Percentiles rank a stretch among this genome's conserved stretches.
phyloP scores from a whole-genome alignment of 1,284 basidiomycete genomes.

The Tilletiopsis washingtonensis region DNA sequence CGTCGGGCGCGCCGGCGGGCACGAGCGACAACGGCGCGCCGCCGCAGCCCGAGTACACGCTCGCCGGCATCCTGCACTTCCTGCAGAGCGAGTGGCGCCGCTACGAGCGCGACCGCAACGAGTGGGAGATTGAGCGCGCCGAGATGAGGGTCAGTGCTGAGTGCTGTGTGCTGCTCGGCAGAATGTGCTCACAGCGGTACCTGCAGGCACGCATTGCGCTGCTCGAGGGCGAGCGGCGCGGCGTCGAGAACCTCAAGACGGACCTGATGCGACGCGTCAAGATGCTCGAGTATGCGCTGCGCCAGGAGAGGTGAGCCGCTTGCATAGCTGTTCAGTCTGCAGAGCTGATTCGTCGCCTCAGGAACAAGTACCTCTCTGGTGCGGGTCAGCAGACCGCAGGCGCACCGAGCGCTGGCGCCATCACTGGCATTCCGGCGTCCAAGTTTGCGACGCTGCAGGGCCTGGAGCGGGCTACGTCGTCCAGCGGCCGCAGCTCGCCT shows the following conservation, averaged over 20 bases:
- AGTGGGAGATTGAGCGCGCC: conserved; percentile 98
- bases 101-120: conserved; percentile 86
- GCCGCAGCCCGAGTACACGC: conserved; percentile 52
- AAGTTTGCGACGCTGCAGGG: conserved; percentile 20
- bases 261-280: conserved; percentile 93
- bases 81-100: conserved; percentile 95
- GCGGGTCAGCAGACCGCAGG: background rate
- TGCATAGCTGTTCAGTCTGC: background rate
- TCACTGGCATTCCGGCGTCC: background rate
- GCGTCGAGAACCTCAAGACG: conserved; percentile 92
- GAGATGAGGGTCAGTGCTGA: conserved; percentile 82
- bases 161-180: background rate
- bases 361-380: conserved; percentile 15
- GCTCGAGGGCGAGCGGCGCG: conserved; percentile 88
- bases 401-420: conserved; percentile 1
- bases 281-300: conserved; percentile 80
- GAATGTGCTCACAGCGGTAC: background rate
- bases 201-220: conserved; percentile 85
- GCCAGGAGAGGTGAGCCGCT: conserved; percentile 73
- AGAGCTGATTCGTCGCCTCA: background rate
- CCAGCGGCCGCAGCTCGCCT: conserved; percentile 34
- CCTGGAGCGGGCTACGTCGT: conserved; percentile 19
- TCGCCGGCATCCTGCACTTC: conserved; percentile 91
- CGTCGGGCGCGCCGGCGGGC: background rate
- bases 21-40: conserved; percentile 1